Evolutionary conservation across 768 basidiomycete genomes (phyloP), one percentile per base, ranked within the genome.

Genomic region (Boletus sp.): DNA sequence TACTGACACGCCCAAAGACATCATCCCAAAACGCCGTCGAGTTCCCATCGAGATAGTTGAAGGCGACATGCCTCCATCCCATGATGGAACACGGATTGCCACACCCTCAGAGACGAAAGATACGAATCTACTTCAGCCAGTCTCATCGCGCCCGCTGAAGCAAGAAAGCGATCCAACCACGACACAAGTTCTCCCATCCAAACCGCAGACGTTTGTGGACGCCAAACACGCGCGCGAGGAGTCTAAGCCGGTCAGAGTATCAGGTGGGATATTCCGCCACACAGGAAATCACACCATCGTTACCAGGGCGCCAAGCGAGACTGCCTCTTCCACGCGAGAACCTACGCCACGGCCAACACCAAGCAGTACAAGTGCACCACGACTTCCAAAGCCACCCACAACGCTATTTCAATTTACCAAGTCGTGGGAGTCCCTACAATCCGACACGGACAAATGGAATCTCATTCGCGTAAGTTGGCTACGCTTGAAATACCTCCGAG

Each of bases 191-290:
- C 54, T 63, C 33, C 39, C 50, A 19, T 58, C 44, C 30, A 64
- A 57, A 50, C 50, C 58, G n/a, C 60, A 62, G 57, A 77, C 81
- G 2, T 88, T 87, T 68, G 70, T 75, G 55, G 80, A 84, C 27
- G 84, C 80, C 6, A 87, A 84, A 62, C 74, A 79, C 50, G 75
- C 74, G 0, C 80, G 87, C 27, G 79, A 83, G 14, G 74, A 50
- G 41, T 70, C 69, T 13, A 78, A 74, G 51, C 54, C 70, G 60
- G 75, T 72, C 51, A 75, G 75, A 38, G 79, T 83, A 4, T 83
- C 86, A 1, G 89, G 88, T 8, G 89, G 88, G 0, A 86, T 92
- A 47, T 88, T 92, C 71, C 79, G 83, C 27, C 71, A 77, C 3
- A 77, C 82, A 13, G 90, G 89, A 1, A 73, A 80, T 17, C 80